Percentiles rank a stretch among this genome's conserved stretches.
Evolutionary conservation across 1,139 yeast genomes (phyloP).

Genomic region (Hanseniaspora gamundiae): DNA sequence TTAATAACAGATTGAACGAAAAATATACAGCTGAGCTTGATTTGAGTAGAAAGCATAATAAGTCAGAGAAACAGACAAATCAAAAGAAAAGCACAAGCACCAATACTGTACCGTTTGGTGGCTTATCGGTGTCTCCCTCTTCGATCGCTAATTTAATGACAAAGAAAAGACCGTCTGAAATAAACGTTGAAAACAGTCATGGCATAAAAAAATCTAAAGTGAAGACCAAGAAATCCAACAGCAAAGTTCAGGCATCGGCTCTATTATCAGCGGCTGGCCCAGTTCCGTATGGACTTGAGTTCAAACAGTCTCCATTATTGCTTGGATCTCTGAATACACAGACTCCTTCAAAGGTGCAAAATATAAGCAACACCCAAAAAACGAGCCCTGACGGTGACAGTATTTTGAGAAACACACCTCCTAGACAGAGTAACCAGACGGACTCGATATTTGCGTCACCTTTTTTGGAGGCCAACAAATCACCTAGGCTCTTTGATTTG

Average conservation of each 20-base stretch:
- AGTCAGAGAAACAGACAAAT: neutral
- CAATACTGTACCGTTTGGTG: neutral
- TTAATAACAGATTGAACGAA: conserved; percentile 24
- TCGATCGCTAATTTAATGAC: conserved; percentile 4
- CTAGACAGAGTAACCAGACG: neutral
- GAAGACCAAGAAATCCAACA: no score
- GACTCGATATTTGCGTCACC: neutral
- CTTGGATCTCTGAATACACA: no score
- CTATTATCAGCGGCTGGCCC: no score
- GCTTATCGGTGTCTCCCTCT: neutral
- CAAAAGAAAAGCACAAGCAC: no score
- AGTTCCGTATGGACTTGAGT: no score
- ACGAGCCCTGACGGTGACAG: no score
- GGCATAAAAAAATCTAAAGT: no score
- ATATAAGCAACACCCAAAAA: no score
- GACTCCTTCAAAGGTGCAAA: no score
- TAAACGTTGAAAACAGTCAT: conserved; percentile 3
- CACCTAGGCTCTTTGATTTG: neutral
- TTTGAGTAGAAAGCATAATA: neutral
- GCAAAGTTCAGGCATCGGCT: no score
- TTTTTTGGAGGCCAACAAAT: neutral
- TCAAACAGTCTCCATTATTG: no score
- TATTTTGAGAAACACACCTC: neutral
- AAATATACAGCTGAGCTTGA: conserved; percentile 3
- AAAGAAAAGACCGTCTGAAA: conserved; percentile 9